Evolutionary conservation across 2,329 filamentous ascomycete genomes (phyloP).

Genomic region (Colletotrichum ledebouriae): DNA sequence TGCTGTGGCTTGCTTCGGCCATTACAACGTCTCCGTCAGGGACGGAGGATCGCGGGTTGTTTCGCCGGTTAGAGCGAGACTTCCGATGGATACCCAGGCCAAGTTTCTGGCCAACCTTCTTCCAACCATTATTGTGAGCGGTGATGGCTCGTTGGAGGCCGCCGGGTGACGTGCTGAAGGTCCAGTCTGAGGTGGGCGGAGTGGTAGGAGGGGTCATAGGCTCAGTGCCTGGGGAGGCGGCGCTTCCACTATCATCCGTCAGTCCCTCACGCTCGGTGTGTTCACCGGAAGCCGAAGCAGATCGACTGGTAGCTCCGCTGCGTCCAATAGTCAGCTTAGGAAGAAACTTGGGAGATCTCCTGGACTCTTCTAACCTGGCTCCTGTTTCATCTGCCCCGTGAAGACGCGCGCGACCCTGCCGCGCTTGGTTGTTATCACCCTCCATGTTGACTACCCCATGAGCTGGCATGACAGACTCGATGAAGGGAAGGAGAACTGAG

Average conservation of each 20-base stretch:
- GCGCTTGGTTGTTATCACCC: constrained; percentile 52
- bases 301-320: constrained; percentile 54
- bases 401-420: constrained; percentile 56
- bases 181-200: constrained; percentile 73
- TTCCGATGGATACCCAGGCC: constrained; percentile 68
- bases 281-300: constrained; percentile 61
- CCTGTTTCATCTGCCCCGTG: constrained; percentile 54
- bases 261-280: constrained; percentile 63
- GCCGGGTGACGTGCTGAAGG: constrained; percentile 65
- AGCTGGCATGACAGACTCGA: constrained; percentile 72
- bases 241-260: constrained; percentile 75
- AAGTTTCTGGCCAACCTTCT: constrained; percentile 71
- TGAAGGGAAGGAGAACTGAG: constrained; percentile 91
- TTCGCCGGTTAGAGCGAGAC: constrained; percentile 59
- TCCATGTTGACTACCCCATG: constrained; percentile 53
- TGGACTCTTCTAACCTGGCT: constrained; percentile 53
- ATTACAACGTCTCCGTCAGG: constrained; percentile 54
- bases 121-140: constrained; percentile 72
- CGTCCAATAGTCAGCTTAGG: constrained; percentile 58
- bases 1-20: constrained; percentile 53
- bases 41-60: constrained; percentile 60
- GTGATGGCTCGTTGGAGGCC: constrained; percentile 67
- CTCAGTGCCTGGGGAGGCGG: constrained; percentile 69
- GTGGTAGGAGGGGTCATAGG: constrained; percentile 82
- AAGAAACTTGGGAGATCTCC: constrained; percentile 61